Conservation (phyloP, 495 filamentous ascomycete genomes). For the Annulohypoxylon bovei region DNA sequence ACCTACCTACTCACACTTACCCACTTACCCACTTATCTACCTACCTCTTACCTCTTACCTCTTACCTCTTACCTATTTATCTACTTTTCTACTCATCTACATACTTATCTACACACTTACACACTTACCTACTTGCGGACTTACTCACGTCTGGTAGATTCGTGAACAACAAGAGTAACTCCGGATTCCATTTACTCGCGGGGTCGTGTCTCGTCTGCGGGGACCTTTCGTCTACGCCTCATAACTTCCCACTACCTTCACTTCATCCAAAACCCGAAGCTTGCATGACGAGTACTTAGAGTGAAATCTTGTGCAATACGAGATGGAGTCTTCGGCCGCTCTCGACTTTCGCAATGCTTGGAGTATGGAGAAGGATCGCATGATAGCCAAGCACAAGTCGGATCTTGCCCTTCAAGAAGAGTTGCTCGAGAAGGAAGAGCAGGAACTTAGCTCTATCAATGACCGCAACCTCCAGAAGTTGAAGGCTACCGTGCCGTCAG, state of each 20-base stretch:
- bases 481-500: conserved; percentile 1
- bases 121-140: too few relatives aligned
- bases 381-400: conserved; percentile 8
- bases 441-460: background rate
- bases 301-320: background rate
- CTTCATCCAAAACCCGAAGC: background rate
- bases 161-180: background rate
- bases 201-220: background rate
- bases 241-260: background rate
- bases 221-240: background rate
- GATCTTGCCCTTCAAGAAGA: conserved; percentile 9
- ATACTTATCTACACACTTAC: too few relatives aligned
- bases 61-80: too few relatives aligned
- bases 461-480: conserved; percentile 5
- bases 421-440: conserved; percentile 6
- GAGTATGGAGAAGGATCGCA: background rate
- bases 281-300: background rate
- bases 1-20: too few relatives aligned
- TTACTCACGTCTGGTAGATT: too few relatives aligned
- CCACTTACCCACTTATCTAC: too few relatives aligned
- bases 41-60: too few relatives aligned
- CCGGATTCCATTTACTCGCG: background rate
- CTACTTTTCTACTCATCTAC: too few relatives aligned
- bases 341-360: conserved; percentile 3
- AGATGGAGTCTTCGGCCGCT: conserved; percentile 24